Conservation (phyloP, 2,329 filamentous ascomycete genomes). For the Trichoderma pleuroti region DNA sequence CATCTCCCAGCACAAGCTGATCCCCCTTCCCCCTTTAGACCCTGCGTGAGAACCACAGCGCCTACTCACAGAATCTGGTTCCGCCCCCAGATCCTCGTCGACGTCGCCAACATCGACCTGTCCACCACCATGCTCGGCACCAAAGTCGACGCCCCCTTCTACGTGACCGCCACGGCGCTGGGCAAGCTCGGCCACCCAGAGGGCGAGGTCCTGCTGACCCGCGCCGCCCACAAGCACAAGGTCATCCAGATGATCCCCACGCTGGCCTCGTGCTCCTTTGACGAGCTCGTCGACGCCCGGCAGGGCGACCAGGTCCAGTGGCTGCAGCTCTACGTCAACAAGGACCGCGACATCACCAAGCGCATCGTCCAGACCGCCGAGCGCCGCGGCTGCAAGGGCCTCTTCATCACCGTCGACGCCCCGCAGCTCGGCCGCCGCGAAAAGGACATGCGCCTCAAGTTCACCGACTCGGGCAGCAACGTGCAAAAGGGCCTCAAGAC, state of each 20-base stretch:
- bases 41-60: slow-evolving; percentile 89
- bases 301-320: slow-evolving; percentile 82
- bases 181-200: slow-evolving; percentile 93
- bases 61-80: slow-evolving; percentile 98
- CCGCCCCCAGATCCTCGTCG: slow-evolving; percentile 79
- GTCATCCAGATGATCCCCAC: slow-evolving; percentile 99
- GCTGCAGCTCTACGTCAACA: slow-evolving; percentile 97
- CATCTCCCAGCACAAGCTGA: not conserved
- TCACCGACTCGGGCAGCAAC: slow-evolving; percentile 75
- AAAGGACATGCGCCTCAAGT: slow-evolving; percentile 97
- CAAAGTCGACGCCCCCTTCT: slow-evolving; percentile 82
- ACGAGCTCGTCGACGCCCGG: slow-evolving; percentile 89
- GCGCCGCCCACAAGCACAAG: slow-evolving; percentile 78
- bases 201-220: slow-evolving; percentile 87
- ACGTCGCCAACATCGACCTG: slow-evolving; percentile 84
- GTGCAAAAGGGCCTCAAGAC: slow-evolving; percentile 75
- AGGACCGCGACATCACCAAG: slow-evolving; percentile 85
- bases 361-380: slow-evolving; percentile 91
- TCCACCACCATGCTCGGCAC: slow-evolving; percentile 91
- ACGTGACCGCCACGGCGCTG: slow-evolving; percentile 92
- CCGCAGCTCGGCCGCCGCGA: slow-evolving; percentile 91
- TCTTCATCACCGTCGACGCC: slow-evolving; percentile 98
- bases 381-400: slow-evolving; percentile 82
- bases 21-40: slow-evolving; percentile 55
- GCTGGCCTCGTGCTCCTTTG: slow-evolving; percentile 92